phyloP scores from a whole-genome alignment of 2,329 filamentous ascomycete genomes.

The Colletotrichum limetticola region DNA sequence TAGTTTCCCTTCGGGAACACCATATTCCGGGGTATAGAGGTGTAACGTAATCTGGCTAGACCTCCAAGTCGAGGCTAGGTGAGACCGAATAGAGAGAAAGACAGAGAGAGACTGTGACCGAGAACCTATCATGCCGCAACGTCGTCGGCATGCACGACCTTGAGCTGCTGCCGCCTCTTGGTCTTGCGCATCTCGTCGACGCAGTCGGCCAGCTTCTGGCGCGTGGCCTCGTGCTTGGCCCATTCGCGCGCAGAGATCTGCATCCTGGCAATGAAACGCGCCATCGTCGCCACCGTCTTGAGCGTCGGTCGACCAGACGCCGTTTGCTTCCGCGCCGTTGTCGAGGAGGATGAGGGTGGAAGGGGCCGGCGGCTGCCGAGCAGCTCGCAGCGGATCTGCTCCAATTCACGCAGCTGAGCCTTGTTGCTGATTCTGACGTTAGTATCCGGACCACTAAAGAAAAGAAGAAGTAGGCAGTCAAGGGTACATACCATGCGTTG shows the following conservation, averaged over 20 bases:
- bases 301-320: slow-evolving; percentile 47
- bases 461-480: background rate
- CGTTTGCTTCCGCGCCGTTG: slow-evolving; percentile 31
- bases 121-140: slow-evolving; percentile 22
- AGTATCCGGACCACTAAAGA: slow-evolving; percentile 35
- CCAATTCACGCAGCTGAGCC: slow-evolving; percentile 86
- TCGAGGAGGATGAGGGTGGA: slow-evolving; percentile 42
- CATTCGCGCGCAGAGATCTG: slow-evolving; percentile 59
- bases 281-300: slow-evolving; percentile 56
- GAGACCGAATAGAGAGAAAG: background rate
- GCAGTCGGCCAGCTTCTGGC: slow-evolving; percentile 59
- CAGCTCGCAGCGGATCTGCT: slow-evolving; percentile 73
- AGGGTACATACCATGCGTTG: slow-evolving; percentile 85
- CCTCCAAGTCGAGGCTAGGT: background rate
- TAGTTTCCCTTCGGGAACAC: background rate
- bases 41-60: background rate
- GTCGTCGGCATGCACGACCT: slow-evolving; percentile 53
- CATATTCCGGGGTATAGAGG: background rate
- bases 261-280: slow-evolving; percentile 65
- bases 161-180: slow-evolving; percentile 53
- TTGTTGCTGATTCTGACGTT: slow-evolving; percentile 78
- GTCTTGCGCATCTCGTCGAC: slow-evolving; percentile 58
- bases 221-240: slow-evolving; percentile 62
- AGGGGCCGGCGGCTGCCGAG: slow-evolving; percentile 51
- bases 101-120: no score